phyloP scores from a whole-genome alignment of 495 filamentous ascomycete genomes.

The Thermochaetoides thermophila region DNA sequence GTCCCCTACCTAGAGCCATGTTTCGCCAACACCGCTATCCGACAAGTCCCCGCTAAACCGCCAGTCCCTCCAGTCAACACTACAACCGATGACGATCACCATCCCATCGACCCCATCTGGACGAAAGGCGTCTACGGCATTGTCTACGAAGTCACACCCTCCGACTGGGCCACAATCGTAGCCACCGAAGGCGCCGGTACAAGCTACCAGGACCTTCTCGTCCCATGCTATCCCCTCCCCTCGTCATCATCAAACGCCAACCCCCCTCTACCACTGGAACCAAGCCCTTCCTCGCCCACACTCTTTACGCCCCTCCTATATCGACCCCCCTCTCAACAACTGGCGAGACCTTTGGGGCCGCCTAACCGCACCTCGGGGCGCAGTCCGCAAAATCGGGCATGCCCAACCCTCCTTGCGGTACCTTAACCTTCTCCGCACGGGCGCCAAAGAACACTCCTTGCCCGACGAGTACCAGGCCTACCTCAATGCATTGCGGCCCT shows the following conservation, averaged over 20 bases:
- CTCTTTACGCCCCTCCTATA: conserved; percentile 27
- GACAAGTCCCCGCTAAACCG: conserved; percentile 27
- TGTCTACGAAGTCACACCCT: conserved; percentile 77
- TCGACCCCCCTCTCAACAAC: conserved; percentile 12
- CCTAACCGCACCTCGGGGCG: no score
- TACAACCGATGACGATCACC: conserved; percentile 22
- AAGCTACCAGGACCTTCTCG: conserved; percentile 66
- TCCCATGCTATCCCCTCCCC: conserved; percentile 50
- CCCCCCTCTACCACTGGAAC: conserved; percentile 24
- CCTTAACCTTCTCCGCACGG: conserved; percentile 57
- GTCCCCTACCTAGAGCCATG: conserved; percentile 82
- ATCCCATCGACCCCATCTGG: no score
- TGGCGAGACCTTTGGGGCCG: conserved; percentile 21
- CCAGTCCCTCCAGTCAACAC: conserved; percentile 12
- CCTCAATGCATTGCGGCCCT: conserved; percentile 49
- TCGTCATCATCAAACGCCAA: conserved; percentile 26
- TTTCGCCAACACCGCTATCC: conserved; percentile 65
- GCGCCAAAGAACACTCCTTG: conserved; percentile 62
- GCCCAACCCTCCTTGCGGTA: conserved; percentile 78
- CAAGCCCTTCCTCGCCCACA: conserved; percentile 30
- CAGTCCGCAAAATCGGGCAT: conserved; percentile 47
- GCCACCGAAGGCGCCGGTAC: conserved; percentile 78
- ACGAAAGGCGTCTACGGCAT: conserved; percentile 73
- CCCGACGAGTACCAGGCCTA: conserved; percentile 60
- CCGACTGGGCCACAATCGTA: conserved; percentile 76